Evolutionary conservation across 1,284 basidiomycete genomes (phyloP), one percentile per base, ranked within the genome.

Genomic region (Boletus mariae): DNA sequence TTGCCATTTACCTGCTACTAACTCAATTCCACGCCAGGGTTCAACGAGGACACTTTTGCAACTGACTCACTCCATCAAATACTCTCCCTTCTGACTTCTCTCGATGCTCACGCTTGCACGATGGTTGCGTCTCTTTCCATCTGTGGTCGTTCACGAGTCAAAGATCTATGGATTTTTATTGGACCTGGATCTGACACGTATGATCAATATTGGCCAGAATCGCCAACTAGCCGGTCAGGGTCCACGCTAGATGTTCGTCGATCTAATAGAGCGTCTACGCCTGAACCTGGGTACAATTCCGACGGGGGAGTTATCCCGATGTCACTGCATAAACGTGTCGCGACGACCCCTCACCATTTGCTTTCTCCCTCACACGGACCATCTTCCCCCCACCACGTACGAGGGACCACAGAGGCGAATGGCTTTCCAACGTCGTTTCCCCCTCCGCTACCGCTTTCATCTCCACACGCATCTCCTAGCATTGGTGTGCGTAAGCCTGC

Each of bases 151-250:
- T 87, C 88, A 20, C 77, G 86, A 51, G 77, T 82, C 46, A 89
- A 88, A 66, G 88, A 91, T 62, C 67, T 91, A 1, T 91, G 88
- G 88, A 73, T 91, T 47, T 91, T 90, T 64, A 80, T 80, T 1
- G 84, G 84, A 40, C 78, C 79, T 38, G 69, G 73, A 15, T 62
- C 74, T 11, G 67, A 68, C n/a, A 45, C 49, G 20, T 65, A 59
- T 41, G 67, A 68, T 52, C 69, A 61, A 48, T 61, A 57, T 45
- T 72, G 67, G 62, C 70, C 70, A 47, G 67, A 72, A 26, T 69
- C 67, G 12, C 65, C 73, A 11, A 59, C 69, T 40, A 69, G 67
- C 45, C 67, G 57, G 41, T 71, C 68, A 17, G 67, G 67, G 35
- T 69, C 67, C n/a, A 65, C 67, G 57, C 45, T 65, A 46, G 67